Percentiles rank a stretch among this genome's conserved stretches.
phyloP scores from a whole-genome alignment of 192 early-diverging fungal species.

The Chytriomyces sp. region DNA sequence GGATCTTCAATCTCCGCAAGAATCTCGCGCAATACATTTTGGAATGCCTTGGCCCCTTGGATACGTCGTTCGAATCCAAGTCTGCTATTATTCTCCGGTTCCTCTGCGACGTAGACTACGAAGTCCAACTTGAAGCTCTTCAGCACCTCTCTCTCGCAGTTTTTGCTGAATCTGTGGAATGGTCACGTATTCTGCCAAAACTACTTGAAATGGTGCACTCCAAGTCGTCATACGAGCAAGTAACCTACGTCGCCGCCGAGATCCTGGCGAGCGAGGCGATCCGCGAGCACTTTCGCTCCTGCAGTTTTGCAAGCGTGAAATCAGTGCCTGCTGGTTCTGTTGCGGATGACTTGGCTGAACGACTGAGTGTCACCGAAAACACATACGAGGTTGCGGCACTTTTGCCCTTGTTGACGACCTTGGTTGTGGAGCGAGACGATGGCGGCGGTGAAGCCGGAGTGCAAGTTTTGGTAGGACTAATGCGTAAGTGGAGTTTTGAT shows the following conservation, averaged over 20 bases:
- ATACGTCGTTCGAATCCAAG: neutral
- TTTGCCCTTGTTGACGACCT: conserved; percentile 58
- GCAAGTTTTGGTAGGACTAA: conserved; percentile 33
- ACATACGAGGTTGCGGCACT: conserved; percentile 59
- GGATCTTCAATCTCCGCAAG: conserved; percentile 27
- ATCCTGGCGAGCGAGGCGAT: conserved; percentile 43
- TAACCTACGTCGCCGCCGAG: conserved; percentile 36
- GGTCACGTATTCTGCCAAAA: neutral
- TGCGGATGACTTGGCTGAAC: conserved; percentile 40
- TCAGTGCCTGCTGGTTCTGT: conserved; percentile 30
- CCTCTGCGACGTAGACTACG: conserved; percentile 62
- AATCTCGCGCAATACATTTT: conserved; percentile 23
- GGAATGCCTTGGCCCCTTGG: neutral
- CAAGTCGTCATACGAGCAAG: conserved; percentile 15
- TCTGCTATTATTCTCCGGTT: conserved; percentile 40
- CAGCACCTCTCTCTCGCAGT: conserved; percentile 32
- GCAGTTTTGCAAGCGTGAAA: conserved; percentile 37
- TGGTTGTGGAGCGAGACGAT: conserved; percentile 47
- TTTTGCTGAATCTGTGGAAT: neutral
- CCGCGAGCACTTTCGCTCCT: neutral
- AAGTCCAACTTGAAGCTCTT: conserved; percentile 61
- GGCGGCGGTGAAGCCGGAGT: conserved; percentile 22
- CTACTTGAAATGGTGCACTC: conserved; percentile 6
- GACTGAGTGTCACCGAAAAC: conserved; percentile 43
- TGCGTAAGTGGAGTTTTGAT: conserved; percentile 16